Evolutionary conservation across 2,329 filamentous ascomycete species (phyloP).

Genomic region (Chalaropsis ovoidea): DNA sequence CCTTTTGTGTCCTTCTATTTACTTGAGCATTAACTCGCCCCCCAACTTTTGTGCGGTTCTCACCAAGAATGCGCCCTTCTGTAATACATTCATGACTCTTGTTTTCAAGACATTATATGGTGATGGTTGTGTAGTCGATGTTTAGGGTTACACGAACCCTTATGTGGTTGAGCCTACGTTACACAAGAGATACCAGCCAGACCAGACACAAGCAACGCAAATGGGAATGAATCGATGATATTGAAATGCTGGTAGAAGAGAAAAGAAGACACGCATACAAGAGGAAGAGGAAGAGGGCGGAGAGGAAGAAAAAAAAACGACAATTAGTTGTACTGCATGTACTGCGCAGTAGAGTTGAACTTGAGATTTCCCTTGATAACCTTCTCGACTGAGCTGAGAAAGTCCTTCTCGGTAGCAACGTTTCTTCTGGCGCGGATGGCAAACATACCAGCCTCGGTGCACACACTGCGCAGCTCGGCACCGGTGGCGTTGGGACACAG

Average conservation of each 20-base stretch:
- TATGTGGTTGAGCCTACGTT: too few species aligned
- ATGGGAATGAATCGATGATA: constrained; percentile 4
- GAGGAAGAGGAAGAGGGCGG: neutral
- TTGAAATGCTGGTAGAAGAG: constrained; percentile 12
- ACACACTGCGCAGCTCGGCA: constrained; percentile 90
- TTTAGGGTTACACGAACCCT: too few species aligned
- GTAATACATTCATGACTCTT: too few species aligned
- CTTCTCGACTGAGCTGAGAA: constrained; percentile 95
- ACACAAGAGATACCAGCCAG: too few species aligned
- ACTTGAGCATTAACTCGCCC: too few species aligned
- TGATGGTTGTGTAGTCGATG: too few species aligned
- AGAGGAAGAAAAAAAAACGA: constrained; percentile 15
- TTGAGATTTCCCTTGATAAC: constrained; percentile 98
- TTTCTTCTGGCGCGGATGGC: constrained; percentile 90
- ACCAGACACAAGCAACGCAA: neutral
- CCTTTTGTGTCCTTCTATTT: too few species aligned
- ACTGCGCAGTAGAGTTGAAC: constrained; percentile 97
- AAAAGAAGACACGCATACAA: constrained; percentile 2
- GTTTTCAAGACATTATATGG: too few species aligned
- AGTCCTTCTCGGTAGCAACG: constrained; percentile 98
- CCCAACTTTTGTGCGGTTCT: too few species aligned
- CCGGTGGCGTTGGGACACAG: constrained; percentile 95
- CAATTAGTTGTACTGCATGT: constrained; percentile 94
- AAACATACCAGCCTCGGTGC: constrained; percentile 97
- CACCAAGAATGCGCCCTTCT: too few species aligned